Percentiles rank a stretch among this genome's conserved stretches.
phyloP scores from a whole-genome alignment of 805 yeast species.

The Spathaspora hagerdaliae region DNA sequence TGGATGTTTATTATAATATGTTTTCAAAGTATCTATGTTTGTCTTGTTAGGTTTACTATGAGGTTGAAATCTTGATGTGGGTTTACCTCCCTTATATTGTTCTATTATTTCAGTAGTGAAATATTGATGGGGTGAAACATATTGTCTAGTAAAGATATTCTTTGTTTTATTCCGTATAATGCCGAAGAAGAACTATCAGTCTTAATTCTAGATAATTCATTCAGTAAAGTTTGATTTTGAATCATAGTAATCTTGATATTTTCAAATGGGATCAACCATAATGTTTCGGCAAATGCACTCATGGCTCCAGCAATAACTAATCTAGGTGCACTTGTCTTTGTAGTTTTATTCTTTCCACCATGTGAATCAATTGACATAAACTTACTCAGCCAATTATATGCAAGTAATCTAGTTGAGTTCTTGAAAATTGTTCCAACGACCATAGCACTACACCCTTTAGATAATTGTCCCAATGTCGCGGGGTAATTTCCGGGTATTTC shows the following conservation, averaged over 20 bases:
- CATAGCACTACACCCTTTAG: conserved; percentile 69
- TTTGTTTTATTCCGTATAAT: conserved; percentile 16
- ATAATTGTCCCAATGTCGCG: conserved; percentile 29
- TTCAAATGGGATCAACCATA: conserved; percentile 88
- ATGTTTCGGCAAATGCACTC: conserved; percentile 79
- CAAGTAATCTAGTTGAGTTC: conserved; percentile 66
- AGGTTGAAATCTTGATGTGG: conserved; percentile 19
- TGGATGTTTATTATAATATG: conserved; percentile 47
- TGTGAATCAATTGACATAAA: conserved; percentile 50
- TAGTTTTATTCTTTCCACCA: conserved; percentile 30
- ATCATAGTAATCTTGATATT: conserved; percentile 77
- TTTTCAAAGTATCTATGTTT: conserved; percentile 18
- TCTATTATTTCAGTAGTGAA: conserved; percentile 30
- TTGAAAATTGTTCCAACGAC: conserved; percentile 72
- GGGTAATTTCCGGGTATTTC: conserved; percentile 32
- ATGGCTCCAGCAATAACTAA: conserved; percentile 79
- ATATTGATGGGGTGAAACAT: conserved; percentile 41
- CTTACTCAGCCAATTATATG: conserved; percentile 71
- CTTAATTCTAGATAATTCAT: conserved; percentile 20
- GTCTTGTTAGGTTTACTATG: conserved; percentile 3
- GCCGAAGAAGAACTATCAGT: conserved; percentile 1
- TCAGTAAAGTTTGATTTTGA: conserved; percentile 49
- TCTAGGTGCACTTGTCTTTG: conserved; percentile 73
- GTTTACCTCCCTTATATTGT: conserved; percentile 21
- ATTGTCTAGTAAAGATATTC: conserved; percentile 26